phyloP scores from a whole-genome alignment of 2,329 filamentous ascomycete genomes.

The Aureobasidium namibiae region DNA sequence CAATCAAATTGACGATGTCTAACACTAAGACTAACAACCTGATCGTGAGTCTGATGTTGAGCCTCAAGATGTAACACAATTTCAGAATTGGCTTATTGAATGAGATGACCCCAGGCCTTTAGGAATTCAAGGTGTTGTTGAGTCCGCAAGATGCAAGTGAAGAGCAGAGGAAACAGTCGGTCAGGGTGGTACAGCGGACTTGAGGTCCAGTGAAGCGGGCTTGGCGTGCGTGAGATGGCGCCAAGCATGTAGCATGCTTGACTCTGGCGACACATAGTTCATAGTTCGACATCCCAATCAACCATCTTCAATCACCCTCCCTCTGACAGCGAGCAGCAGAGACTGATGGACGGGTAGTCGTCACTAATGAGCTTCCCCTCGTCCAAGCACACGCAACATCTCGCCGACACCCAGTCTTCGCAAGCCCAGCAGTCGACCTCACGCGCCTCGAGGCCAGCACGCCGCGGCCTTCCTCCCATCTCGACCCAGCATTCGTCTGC shows the following conservation, averaged over 20 bases:
- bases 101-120: too few relatives aligned
- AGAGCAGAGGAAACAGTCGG: neutral
- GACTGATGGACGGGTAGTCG: conserved; percentile 23
- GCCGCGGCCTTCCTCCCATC: conserved; percentile 51
- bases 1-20: too few relatives aligned
- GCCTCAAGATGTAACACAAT: too few relatives aligned
- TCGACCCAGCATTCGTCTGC: conserved; percentile 40
- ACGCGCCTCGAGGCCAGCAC: conserved; percentile 23
- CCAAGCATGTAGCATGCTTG: neutral
- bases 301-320: neutral
- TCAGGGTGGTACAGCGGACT: neutral
- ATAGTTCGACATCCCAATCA: neutral
- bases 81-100: too few relatives aligned
- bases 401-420: conserved; percentile 32
- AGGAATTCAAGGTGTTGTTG: too few relatives aligned
- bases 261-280: neutral
- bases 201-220: neutral
- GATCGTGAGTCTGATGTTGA: too few relatives aligned
- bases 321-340: conserved; percentile 8
- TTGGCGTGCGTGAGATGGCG: neutral
- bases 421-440: conserved; percentile 42
- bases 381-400: conserved; percentile 26
- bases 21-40: too few relatives aligned
- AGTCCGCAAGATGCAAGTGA: too few relatives aligned
- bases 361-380: conserved; percentile 48